These are phyloP conservation scores for Tillandsia fasciculata DNA, from an alignment of 176 grass and related monocot genomes.

Conservation along the genomic window DNA sequence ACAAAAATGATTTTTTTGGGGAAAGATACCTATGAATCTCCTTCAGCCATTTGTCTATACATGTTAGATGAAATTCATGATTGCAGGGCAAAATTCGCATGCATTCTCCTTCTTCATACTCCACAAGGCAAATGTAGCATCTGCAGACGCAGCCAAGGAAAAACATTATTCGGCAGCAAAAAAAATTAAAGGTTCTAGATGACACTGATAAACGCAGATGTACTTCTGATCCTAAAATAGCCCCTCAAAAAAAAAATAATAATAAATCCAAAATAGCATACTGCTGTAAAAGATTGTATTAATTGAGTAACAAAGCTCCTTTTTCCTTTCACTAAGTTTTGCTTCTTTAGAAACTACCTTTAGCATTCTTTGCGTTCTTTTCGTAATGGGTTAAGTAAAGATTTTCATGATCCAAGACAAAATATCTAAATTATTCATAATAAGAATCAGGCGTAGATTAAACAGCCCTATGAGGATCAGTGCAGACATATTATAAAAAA, in stretches of 20 bases:
- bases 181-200: background rate
- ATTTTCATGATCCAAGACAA: too few relatives aligned
- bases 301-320: too few relatives aligned
- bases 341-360: too few relatives aligned
- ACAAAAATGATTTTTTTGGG: background rate
- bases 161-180: background rate
- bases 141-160: conserved; percentile 25
- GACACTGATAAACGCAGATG: background rate
- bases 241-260: background rate
- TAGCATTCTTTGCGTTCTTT: too few relatives aligned
- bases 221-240: background rate
- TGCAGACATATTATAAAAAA: too few relatives aligned
- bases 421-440: too few relatives aligned
- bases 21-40: conserved; percentile 90
- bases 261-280: background rate
- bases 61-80: conserved; percentile 96
- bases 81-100: conserved; percentile 81
- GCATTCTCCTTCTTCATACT: conserved; percentile 93
- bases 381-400: too few relatives aligned
- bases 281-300: too few relatives aligned
- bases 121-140: conserved; percentile 94
- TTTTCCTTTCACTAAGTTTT: too few relatives aligned
- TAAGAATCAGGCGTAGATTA: too few relatives aligned
- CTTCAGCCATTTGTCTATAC: conserved; percentile 99
- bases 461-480: too few relatives aligned